phyloP scores from a whole-genome alignment of 176 grass and related monocot species.

The Eleusine indica region DNA sequence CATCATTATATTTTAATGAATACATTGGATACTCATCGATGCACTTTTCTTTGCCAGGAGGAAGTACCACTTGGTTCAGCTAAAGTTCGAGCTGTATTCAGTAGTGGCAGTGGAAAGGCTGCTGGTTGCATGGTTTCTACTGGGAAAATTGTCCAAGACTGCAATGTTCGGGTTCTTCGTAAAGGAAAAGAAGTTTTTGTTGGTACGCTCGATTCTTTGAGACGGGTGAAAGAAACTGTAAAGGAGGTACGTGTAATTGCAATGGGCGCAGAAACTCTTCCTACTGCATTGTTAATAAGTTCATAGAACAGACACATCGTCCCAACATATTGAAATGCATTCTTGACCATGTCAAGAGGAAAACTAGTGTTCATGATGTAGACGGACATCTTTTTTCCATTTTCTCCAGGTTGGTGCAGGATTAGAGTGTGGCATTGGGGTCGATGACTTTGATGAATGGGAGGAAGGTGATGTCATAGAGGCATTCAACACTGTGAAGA shows the following conservation, averaged over 20 bases:
- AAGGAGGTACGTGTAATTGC: conserved; percentile 72
- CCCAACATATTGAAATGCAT: neutral
- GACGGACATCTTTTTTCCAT: neutral
- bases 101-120: conserved; percentile 86
- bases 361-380: conserved; percentile 12
- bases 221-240: conserved; percentile 94
- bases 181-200: conserved; percentile 72
- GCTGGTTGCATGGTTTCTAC: conserved; percentile 92
- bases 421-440: conserved; percentile 88
- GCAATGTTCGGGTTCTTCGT: conserved; percentile 73
- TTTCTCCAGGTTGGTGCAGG: conserved; percentile 64
- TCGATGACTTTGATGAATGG: conserved; percentile 84
- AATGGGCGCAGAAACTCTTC: conserved; percentile 5
- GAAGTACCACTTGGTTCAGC: conserved; percentile 81
- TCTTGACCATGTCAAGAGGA: neutral
- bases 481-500: conserved; percentile 82
- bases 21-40: conserved; percentile 2
- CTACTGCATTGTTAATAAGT: neutral
- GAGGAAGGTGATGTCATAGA: conserved; percentile 71
- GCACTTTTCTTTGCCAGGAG: conserved; percentile 59
- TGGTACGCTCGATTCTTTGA: conserved; percentile 75
- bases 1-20: neutral
- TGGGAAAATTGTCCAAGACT: conserved; percentile 81
- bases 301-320: neutral
- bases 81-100: conserved; percentile 91